A percentile compares a stretch with the other conserved stretches of the same genome.
These are phyloP conservation scores for Globisporangium rhizosaccharum DNA, from an alignment of 352 stramenopile species.

Conservation along the genomic window DNA sequence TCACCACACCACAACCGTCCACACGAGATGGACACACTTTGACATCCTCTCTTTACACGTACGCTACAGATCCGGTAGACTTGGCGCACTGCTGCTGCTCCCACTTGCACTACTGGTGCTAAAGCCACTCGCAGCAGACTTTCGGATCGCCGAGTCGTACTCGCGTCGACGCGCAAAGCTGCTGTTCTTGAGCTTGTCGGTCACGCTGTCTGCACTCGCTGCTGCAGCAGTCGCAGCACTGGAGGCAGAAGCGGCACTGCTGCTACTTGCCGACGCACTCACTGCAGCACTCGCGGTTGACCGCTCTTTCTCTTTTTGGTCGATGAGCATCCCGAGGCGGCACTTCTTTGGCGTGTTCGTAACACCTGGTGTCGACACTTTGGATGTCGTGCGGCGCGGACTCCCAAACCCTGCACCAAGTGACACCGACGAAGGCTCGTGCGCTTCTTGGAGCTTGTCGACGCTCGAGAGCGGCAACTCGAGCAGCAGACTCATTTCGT, in stretches of 20 bases:
- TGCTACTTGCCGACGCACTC: neutral
- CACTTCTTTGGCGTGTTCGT: slow-evolving; percentile 55
- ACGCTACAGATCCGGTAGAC: neutral
- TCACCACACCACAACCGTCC: neutral
- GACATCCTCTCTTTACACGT: neutral
- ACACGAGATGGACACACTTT: too few relatives aligned
- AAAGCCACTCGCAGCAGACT: slow-evolving; percentile 6
- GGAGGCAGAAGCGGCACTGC: slow-evolving; percentile 5
- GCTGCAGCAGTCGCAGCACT: neutral
- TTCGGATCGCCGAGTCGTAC: slow-evolving; percentile 61
- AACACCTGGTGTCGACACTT: slow-evolving; percentile 20
- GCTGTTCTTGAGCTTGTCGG: slow-evolving; percentile 63
- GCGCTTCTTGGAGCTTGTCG: slow-evolving; percentile 45
- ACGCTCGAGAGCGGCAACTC: slow-evolving; percentile 40
- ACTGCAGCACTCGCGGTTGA: neutral
- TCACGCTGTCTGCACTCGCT: slow-evolving; percentile 1
- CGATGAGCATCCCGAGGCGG: slow-evolving; percentile 41
- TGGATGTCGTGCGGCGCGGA: neutral
- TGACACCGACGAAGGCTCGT: slow-evolving; percentile 20
- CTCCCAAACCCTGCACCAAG: slow-evolving; percentile 7
- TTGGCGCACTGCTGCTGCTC: neutral
- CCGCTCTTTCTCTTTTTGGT: slow-evolving; percentile 49
- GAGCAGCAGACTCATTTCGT: slow-evolving; percentile 77
- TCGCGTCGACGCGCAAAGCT: slow-evolving; percentile 66
- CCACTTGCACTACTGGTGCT: neutral